Conservation (phyloP, 2,329 filamentous ascomycete species). For the Penicillium corylophilum region DNA sequence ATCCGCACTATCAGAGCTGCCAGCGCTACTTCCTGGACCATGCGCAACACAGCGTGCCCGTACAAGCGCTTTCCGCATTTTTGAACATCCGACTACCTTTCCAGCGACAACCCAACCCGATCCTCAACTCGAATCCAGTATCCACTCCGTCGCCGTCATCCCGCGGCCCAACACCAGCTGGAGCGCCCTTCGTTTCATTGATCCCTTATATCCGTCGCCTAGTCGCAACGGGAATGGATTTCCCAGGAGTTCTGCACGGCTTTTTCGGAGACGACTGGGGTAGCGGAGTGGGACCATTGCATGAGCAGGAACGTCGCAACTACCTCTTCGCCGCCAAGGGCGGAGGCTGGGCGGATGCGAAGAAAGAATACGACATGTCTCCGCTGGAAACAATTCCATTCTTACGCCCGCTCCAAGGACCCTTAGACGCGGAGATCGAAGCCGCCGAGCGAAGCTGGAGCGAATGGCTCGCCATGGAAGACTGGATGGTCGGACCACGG, state of each 20-base stretch:
- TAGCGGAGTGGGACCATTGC: slow-evolving; percentile 73
- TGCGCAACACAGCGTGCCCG: slow-evolving; percentile 76
- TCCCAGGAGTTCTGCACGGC: slow-evolving; percentile 79
- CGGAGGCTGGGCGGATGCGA: slow-evolving; percentile 83
- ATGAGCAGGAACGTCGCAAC: slow-evolving; percentile 87
- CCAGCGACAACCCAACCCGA: slow-evolving; percentile 62
- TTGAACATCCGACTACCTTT: slow-evolving; percentile 90
- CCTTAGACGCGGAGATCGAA: slow-evolving; percentile 76
- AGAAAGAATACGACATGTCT: slow-evolving; percentile 84
- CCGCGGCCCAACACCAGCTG: slow-evolving; percentile 36
- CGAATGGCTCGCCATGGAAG: slow-evolving; percentile 93
- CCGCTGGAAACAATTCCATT: slow-evolving; percentile 84
- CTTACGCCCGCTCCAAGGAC: slow-evolving; percentile 74
- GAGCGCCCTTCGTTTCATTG: slow-evolving; percentile 60
- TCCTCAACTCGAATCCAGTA: slow-evolving; percentile 41
- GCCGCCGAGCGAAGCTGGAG: slow-evolving; percentile 84
- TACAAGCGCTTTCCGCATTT: slow-evolving; percentile 85
- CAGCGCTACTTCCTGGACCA: slow-evolving; percentile 88
- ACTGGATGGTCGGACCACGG: slow-evolving; percentile 93
- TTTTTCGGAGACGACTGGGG: slow-evolving; percentile 97
- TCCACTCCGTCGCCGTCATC: slow-evolving; percentile 36
- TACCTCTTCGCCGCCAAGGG: slow-evolving; percentile 95
- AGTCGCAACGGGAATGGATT: slow-evolving; percentile 88
- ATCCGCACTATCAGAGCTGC: slow-evolving; percentile 86
- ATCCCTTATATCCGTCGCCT: slow-evolving; percentile 88